Conservation (phyloP, 139 green algal species). For the Coccomyxa sp. region DNA sequence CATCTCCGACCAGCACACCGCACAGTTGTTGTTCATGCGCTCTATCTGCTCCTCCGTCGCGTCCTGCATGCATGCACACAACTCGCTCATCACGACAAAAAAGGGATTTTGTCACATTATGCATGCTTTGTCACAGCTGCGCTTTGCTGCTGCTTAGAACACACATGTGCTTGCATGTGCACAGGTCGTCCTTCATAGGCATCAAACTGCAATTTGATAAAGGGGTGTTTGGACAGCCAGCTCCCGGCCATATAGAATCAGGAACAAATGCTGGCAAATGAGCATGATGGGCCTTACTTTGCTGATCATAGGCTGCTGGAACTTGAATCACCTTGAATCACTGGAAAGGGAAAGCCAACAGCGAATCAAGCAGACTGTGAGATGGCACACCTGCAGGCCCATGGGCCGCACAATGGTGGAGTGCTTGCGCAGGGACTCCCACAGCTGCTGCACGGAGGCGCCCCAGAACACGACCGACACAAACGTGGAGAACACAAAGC, state of each 20-base stretch:
- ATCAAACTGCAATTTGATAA: too few relatives aligned
- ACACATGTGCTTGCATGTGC: too few relatives aligned
- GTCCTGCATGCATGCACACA: conserved; percentile 21
- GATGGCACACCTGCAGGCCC: conserved; percentile 4
- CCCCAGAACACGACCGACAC: conserved; percentile 77
- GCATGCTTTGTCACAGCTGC: too few relatives aligned
- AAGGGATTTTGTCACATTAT: neutral
- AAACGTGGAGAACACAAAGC: conserved; percentile 68
- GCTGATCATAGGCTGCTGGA: too few relatives aligned
- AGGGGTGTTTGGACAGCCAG: too few relatives aligned
- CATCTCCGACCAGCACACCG: conserved; percentile 78
- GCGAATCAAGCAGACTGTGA: neutral
- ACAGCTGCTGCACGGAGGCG: conserved; percentile 28
- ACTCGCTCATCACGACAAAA: neutral
- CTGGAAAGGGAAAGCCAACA: neutral
- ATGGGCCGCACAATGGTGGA: conserved; percentile 10
- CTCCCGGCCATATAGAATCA: neutral
- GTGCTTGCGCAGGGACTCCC: conserved; percentile 25
- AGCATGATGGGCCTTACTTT: neutral
- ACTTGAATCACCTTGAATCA: too few relatives aligned
- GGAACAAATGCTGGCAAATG: neutral
- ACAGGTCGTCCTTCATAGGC: too few relatives aligned
- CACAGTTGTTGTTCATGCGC: conserved; percentile 69
- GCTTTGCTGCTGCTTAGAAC: too few relatives aligned
- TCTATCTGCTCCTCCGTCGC: conserved; percentile 64